Evolutionary conservation across 148 eudicot genomes (phyloP), one percentile per base, ranked within the genome.

Genomic region (Beta vulgaris): DNA sequence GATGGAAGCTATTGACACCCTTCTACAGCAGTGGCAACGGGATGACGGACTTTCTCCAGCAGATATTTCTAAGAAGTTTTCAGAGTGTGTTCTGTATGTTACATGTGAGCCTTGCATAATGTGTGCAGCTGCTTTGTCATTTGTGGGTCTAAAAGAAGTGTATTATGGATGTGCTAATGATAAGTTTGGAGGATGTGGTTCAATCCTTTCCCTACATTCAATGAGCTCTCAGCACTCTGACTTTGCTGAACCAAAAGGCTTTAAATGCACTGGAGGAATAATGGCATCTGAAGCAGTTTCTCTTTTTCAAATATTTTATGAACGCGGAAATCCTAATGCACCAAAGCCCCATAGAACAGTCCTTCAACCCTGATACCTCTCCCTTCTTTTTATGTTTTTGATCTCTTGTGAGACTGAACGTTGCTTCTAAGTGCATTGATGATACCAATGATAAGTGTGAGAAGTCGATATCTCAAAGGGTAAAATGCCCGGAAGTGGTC

Each of bases 41-140:
- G 76, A 82, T 44, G 76, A 82, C 40, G 90, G 88, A 42, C 84
- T 90, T 57, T 83, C 93, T 48, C 77, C 78, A 49, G 74, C 80
- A 42, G 87, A 91, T 77, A 77, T 92, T 62, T 77, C 88, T 21
- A 29, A 82, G 70, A 87, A 69, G 60, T 80, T 95, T 71, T 88
- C 96, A 44, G 84, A 77, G 8, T 89, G 93, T 71, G 77, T 36
- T 59, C 93, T 95, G 66, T 95, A 90, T 81, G 97, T 95, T 49
- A 92, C 98, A 3, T 95, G 98, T 81, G 98, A 95, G 81, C 98
- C 98, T 25, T 95, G 98, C 81, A 92, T 95, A 69, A 95, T 95
- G 98, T 95, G 98, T 79, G 97, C 96, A 25, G 84, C 91, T 25
- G 97, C 97, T 28, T 83, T 95, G 73, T 92, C 97, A 14, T 85